Base-by-base conservation (phyloP, 2,329 filamentous ascomycete species). In the Cladosporium halotolerans region DNA sequence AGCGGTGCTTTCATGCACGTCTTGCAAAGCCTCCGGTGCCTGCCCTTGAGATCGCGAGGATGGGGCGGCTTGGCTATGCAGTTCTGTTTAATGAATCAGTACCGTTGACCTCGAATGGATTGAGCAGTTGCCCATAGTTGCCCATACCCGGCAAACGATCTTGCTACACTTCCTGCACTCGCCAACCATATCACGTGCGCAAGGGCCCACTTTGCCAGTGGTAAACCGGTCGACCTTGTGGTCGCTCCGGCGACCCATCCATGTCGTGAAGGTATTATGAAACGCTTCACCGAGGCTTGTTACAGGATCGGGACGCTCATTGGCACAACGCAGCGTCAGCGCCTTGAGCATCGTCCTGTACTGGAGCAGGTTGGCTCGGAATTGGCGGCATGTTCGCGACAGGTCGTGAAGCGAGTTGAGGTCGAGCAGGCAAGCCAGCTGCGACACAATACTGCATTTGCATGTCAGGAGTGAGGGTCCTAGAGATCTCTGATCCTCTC, bases 351-450 rank as follows among this genome's bases (percentile, higher is more conserved):
- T 82, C 46, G 76, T 77, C 64, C 89, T 85, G 70, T 88, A 91
- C 62, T 90, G 88, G 41, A 95, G 75, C 19, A 97, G 79, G 60
- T 85, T 88, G 53, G 79, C 78, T 60, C 88, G 88, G 58, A 95
- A 82, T 65, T 88, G 84, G 48, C 86, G 87, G 68, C 89, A 95
- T 52, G 89, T 90, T 52, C 81, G 82, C 48, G 91, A 88, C 16
- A 97, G 81, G 59, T 85, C 84, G 69, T 95, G 85, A 63, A 96
- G 81, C 11, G 88, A 86, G 69, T 92, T 96, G 47, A 96, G 80
- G 68, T 97, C 92, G 67, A 96, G 82, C 61, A 81, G 80, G 32
- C 82, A 80, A 45, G 88, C 86, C 60, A 96, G 80, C 62, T 85
- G 81, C 59, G 83, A 81, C 62, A 88, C 83, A 66, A 96, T 82